phyloP scores from a whole-genome alignment of 306 rosid species.

The Cicer cuneatum region DNA sequence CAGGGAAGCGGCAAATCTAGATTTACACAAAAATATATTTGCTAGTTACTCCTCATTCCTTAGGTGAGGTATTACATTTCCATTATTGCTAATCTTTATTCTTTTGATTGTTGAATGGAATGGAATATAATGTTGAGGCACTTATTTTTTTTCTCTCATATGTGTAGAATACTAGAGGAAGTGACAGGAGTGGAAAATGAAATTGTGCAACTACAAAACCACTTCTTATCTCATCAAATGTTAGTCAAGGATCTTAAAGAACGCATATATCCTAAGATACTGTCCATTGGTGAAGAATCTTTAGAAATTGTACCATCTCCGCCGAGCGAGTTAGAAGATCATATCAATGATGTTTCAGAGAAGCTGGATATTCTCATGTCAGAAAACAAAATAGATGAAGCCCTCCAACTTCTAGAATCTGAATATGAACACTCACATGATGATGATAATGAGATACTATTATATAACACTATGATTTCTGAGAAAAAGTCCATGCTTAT shows the following conservation, averaged over 20 bases:
- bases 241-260: slow-evolving; percentile 59
- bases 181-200: slow-evolving; percentile 62
- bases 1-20: slow-evolving; percentile 68
- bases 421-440: slow-evolving; percentile 53
- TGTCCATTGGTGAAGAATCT: slow-evolving; percentile 44
- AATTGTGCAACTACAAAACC: slow-evolving; percentile 62
- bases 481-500: slow-evolving; percentile 58
- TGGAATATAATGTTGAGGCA: slow-evolving; percentile 4
- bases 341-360: slow-evolving; percentile 56
- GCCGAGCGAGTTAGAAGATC: slow-evolving; percentile 56
- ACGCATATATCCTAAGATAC: slow-evolving; percentile 55
- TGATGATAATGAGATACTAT: slow-evolving; percentile 42
- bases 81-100: neutral
- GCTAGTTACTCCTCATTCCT: slow-evolving; percentile 65
- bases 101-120: slow-evolving; percentile 13
- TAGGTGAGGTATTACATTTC: slow-evolving; percentile 46
- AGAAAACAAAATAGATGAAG: slow-evolving; percentile 71
- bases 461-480: slow-evolving; percentile 52
- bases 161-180: slow-evolving; percentile 65
- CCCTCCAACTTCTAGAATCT: slow-evolving; percentile 56
- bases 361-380: slow-evolving; percentile 61
- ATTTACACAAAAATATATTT: slow-evolving; percentile 61
- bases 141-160: slow-evolving; percentile 6
- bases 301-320: slow-evolving; percentile 30
- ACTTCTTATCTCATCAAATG: slow-evolving; percentile 59